Base-by-base conservation (phyloP, 1,284 basidiomycete genomes). In the Trametes sp. region DNA sequence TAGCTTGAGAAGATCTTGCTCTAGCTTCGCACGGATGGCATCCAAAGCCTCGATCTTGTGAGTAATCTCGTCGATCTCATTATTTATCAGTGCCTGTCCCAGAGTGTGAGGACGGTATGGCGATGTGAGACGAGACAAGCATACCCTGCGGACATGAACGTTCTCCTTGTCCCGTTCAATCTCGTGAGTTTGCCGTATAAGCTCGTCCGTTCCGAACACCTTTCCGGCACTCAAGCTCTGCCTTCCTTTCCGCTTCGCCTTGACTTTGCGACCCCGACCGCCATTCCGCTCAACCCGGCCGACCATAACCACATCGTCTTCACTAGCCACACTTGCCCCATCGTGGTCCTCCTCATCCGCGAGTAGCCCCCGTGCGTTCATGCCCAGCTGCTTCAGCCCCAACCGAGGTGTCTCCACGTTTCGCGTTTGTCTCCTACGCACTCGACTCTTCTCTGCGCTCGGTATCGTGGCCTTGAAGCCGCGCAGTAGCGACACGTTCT, bases 391-490 rank as follows among this genome's bases (percentile, higher is more conserved):
- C 82, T 90, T 94, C 67, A 96, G 75, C 0, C 94, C 93, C 35
- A 94, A 78, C 71, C 84, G 83, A 28, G 89, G 91, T 6, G 88
- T 84, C 1, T 95, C 92, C 14, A 96, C 85, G 70, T 92, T 93
- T 60, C 95, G 82, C 73, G 92, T 86, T 74, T 93, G 88, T 57
- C 94, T 77, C 61, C 95, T 78, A 63, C 94, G 82, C 21, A 86
- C 82, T 62, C 92, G 89, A 57, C 92, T 84, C 70, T 88, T 84
- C 71, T 95, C 90, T 31, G 94, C 87, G 71, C 90, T 93, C 10
- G 95, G 95, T 54, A 96, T 92, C 2, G 95, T 97, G 31, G 95
- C 95, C 69, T 93, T 90, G 77, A 97, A 98, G 0, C 95, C 95
- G 46, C 90, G 86, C 44, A 96, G 80, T 29, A 98, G 81, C 71